These are phyloP conservation scores for Candida sp. DNA, from an alignment of 1,139 yeast genomes.

Conservation along the genomic window DNA sequence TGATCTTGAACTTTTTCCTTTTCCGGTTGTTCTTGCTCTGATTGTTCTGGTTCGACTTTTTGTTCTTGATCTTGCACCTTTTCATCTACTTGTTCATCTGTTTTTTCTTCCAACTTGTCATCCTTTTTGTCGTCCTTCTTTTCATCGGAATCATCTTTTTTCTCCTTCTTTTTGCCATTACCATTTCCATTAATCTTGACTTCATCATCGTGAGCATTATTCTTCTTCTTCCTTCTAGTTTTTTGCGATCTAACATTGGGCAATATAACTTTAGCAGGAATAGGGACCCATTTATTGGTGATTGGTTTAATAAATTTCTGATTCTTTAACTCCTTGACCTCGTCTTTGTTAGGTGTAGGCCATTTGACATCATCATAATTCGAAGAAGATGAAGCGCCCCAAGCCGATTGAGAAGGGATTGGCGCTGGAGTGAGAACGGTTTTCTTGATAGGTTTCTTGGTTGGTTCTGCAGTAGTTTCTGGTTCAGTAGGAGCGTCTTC, in stretches of 20 bases:
- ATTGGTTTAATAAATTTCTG: conserved; percentile 55
- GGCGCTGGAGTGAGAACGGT: conserved; percentile 71
- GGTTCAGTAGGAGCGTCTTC: conserved; percentile 2
- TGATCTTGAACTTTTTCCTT: neutral
- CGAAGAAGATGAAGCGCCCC: conserved; percentile 49
- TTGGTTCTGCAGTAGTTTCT: neutral
- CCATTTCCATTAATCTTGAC: conserved; percentile 1
- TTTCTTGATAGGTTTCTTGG: conserved; percentile 16
- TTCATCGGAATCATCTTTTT: conserved; percentile 2
- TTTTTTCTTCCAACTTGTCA: conserved; percentile 2
- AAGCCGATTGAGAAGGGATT: conserved; percentile 65
- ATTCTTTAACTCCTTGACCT: conserved; percentile 19
- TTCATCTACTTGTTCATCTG: conserved; percentile 3
- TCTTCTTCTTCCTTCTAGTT: conserved; percentile 27
- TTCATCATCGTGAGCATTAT: conserved; percentile 3
- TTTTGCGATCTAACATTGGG: conserved; percentile 27
- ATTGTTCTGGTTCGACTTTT: conserved; percentile 1
- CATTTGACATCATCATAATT: conserved; percentile 49
- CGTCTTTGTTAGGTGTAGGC: conserved; percentile 53
- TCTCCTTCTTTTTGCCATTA: neutral
- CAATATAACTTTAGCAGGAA: conserved; percentile 66
- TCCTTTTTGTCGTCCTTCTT: conserved; percentile 2
- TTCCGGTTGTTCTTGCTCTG: neutral
- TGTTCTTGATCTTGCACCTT: conserved; percentile 1
- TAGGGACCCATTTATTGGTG: conserved; percentile 89